These are phyloP conservation scores for Lolium rigidum DNA, from an alignment of 176 grass and related monocot species.

Conservation along the genomic window DNA sequence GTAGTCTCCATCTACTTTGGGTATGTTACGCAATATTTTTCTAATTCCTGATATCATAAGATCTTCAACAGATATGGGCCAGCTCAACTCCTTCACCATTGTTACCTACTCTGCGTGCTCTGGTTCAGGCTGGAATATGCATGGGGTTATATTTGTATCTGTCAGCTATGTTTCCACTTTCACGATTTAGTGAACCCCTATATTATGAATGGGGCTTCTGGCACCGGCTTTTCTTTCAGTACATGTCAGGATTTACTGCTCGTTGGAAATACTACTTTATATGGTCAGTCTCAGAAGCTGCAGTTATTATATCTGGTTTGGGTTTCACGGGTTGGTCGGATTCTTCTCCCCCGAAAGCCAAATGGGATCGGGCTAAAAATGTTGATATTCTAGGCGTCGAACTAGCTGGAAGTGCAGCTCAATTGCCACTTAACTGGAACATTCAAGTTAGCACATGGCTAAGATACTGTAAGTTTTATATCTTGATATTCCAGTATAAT, in stretches of 20 bases:
- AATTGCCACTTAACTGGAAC: conserved; percentile 95
- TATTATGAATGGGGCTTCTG: conserved; percentile 90
- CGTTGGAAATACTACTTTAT: conserved; percentile 99
- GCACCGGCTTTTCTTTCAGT: conserved; percentile 82
- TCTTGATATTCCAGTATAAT: conserved; percentile 35
- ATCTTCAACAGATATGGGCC: conserved; percentile 67
- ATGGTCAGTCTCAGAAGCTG: conserved; percentile 94
- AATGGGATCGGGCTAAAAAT: conserved; percentile 96
- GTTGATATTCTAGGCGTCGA: conserved; percentile 95
- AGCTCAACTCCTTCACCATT: conserved; percentile 65
- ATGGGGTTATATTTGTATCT: conserved; percentile 92
- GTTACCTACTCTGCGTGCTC: conserved; percentile 70
- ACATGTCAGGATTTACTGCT: conserved; percentile 98
- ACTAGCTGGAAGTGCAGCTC: conserved; percentile 79
- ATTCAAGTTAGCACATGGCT: conserved; percentile 99
- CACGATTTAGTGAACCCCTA: conserved; percentile 76
- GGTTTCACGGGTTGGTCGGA: conserved; percentile 82
- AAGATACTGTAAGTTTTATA: conserved; percentile 78
- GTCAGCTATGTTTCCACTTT: conserved; percentile 75
- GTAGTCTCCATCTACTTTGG: conserved; percentile 36
- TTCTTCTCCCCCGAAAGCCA: conserved; percentile 66
- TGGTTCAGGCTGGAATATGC: conserved; percentile 85
- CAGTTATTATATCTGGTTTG: conserved; percentile 82
- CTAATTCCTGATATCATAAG: conserved; percentile 31
- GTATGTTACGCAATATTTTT: conserved; percentile 33